A percentile compares a stretch with the other conserved stretches of the same genome.
Evolutionary conservation across 345 rosid genomes (phyloP).

Genomic region (Euphorbia pulcherrima): DNA sequence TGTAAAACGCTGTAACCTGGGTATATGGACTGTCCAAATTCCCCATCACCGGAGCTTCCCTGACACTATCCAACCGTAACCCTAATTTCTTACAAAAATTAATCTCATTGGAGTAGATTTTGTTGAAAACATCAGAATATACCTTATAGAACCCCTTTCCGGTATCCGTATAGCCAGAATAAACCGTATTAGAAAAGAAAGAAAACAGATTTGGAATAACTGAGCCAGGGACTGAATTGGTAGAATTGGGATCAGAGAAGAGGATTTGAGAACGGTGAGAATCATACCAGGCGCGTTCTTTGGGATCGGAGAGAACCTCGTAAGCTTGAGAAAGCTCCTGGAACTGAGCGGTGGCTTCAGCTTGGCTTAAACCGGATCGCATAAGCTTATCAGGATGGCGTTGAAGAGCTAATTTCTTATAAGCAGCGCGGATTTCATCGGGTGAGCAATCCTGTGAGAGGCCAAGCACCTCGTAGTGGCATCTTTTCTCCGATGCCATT

Average conservation of each 20-base stretch:
- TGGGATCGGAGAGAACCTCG: constrained; percentile 83
- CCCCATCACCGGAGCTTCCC: constrained; percentile 88
- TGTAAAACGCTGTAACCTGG: constrained; percentile 83
- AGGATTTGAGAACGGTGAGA: constrained; percentile 91
- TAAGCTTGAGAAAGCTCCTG: constrained; percentile 86
- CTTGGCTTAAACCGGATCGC: constrained; percentile 62
- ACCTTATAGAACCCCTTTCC: constrained; percentile 84
- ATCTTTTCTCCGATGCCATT: constrained; percentile 76
- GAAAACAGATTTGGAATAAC: constrained; percentile 66
- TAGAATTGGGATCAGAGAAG: constrained; percentile 57
- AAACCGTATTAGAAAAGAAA: constrained; percentile 69
- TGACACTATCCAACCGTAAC: constrained; percentile 44
- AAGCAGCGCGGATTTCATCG: constrained; percentile 82
- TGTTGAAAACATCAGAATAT: constrained; percentile 64
- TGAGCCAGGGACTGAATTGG: constrained; percentile 39
- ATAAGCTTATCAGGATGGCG: constrained; percentile 98
- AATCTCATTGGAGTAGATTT: constrained; percentile 56
- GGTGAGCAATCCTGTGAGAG: constrained; percentile 47
- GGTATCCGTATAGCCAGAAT: constrained; percentile 59
- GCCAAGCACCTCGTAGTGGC: constrained; percentile 83
- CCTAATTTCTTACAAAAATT: constrained; percentile 58
- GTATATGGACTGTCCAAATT: constrained; percentile 63
- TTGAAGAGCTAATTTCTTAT: constrained; percentile 75
- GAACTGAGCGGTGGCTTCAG: constrained; percentile 85
- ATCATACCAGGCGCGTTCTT: constrained; percentile 92